phyloP scores from a whole-genome alignment of 2,329 filamentous ascomycete species.

The Aspergillus udagawae region DNA sequence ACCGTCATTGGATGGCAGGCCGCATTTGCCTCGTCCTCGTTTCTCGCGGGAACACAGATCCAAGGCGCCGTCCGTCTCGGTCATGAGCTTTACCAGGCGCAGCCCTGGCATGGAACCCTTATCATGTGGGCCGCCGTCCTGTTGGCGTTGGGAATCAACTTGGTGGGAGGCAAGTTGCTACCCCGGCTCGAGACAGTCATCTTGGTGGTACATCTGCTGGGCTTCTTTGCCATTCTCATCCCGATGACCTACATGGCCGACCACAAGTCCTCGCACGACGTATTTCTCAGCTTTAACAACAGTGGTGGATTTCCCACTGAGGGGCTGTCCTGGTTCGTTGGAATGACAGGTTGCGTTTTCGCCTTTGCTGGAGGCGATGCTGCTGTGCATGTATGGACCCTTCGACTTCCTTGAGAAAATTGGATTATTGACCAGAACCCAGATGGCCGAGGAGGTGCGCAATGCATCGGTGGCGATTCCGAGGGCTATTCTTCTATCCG shows the following conservation, averaged over 20 bases:
- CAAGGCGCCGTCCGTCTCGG: slow-evolving; percentile 39
- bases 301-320: slow-evolving; percentile 42
- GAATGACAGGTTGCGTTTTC: slow-evolving; percentile 32
- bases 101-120: slow-evolving; percentile 49
- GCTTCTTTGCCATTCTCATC: slow-evolving; percentile 51
- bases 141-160: slow-evolving; percentile 42
- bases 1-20: slow-evolving; percentile 43
- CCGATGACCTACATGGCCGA: slow-evolving; percentile 43
- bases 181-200: slow-evolving; percentile 48
- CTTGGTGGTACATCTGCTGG: slow-evolving; percentile 49
- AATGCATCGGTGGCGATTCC: slow-evolving; percentile 36
- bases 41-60: slow-evolving; percentile 30
- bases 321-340: slow-evolving; percentile 38
- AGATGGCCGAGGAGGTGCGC: slow-evolving; percentile 39
- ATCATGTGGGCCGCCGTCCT: slow-evolving; percentile 43
- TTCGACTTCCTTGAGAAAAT: neutral
- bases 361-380: slow-evolving; percentile 36
- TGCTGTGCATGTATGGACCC: slow-evolving; percentile 34
- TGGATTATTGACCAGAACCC: neutral
- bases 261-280: slow-evolving; percentile 36
- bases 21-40: slow-evolving; percentile 36
- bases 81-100: slow-evolving; percentile 29
- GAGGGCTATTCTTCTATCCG: slow-evolving; percentile 32
- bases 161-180: slow-evolving; percentile 39
- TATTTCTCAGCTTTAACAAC: slow-evolving; percentile 49